Evolutionary conservation across 2,329 filamentous ascomycete species (phyloP), one percentile per base, ranked within the genome.

Genomic region (Apiospora phragmitis): DNA sequence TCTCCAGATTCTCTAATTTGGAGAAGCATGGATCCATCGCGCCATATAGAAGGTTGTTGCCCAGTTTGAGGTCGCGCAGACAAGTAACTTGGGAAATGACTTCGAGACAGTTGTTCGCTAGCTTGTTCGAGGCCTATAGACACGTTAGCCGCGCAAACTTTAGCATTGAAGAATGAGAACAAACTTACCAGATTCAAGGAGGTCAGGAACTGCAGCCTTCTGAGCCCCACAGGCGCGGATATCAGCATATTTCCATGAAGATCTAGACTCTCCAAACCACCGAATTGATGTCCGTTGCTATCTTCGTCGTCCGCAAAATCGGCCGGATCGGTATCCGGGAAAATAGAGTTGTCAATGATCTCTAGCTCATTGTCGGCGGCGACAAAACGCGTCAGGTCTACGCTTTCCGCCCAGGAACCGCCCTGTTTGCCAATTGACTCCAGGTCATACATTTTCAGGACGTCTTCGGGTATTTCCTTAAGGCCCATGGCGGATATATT

Each of bases 291-390:
- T 1, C 90, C 92, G 71, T 86, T 85, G 4, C 86, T 85, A 49
- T 93, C 88, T n/a, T 92, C 90, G 24, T 92, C 89, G 41, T 90
- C 87, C 9, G 89, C 86, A 49, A 90, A 80, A 24, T 88, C 84
- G 12, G 86, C 83, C 0, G 88, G 85, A 45, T 86, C 84, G 26
- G 86, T 81, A 75, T 98, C 94, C 0, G 95, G 95, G 75, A 98
- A 98, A 24, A 94, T 85, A 1, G 85, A 83, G 24, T 96, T 93
- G 2, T 90, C 88, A 43, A 98, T 85, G 42, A 85, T 85, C 76
- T 93, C 90, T 66, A 99, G 81, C 77, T 97, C 93, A 77, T 99
- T 98, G 77, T 97, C 94, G 11, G 95, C 94, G 7, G 93, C 94
- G 73, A 96, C 89, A 67, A 98, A 90, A 72, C 92, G 90, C 0